Evolutionary conservation across 108 stramenopile species (phyloP).

Genomic region (Skeletonema potamos): DNA sequence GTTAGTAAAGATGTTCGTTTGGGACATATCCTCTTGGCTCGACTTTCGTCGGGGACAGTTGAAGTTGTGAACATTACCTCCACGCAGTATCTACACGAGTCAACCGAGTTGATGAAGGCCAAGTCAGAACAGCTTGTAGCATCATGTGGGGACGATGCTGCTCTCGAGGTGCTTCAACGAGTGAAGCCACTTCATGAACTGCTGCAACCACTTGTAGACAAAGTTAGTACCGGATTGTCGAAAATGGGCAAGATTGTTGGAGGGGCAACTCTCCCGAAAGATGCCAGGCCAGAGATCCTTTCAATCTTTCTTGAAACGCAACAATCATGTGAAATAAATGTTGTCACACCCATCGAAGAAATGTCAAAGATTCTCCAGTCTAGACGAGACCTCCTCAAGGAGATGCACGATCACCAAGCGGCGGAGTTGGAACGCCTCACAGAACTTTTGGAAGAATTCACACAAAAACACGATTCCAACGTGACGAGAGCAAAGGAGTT

Average conservation of each 20-base stretch:
- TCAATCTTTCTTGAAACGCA: conserved; percentile 63
- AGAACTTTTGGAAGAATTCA: conserved; percentile 42
- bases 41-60: conserved; percentile 38
- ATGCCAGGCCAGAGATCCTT: conserved; percentile 56
- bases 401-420: conserved; percentile 50
- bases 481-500: conserved; percentile 41
- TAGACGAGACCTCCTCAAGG: conserved; percentile 43
- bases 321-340: conserved; percentile 62
- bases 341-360: conserved; percentile 68
- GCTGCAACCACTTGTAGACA: conserved; percentile 49
- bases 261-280: conserved; percentile 48
- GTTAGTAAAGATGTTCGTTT: conserved; percentile 64
- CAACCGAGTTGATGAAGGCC: conserved; percentile 31
- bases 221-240: conserved; percentile 55
- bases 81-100: conserved; percentile 59
- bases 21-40: conserved; percentile 71
- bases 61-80: conserved; percentile 67
- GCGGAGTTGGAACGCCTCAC: conserved; percentile 46
- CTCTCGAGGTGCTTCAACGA: conserved; percentile 43
- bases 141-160: conserved; percentile 17
- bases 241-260: conserved; percentile 75
- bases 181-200: conserved; percentile 56
- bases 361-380: conserved; percentile 53
- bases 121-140: conserved; percentile 24
- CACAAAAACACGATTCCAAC: conserved; percentile 36